Conservation (phyloP, 805 yeast genomes). For the Candida taoyuanica region DNA sequence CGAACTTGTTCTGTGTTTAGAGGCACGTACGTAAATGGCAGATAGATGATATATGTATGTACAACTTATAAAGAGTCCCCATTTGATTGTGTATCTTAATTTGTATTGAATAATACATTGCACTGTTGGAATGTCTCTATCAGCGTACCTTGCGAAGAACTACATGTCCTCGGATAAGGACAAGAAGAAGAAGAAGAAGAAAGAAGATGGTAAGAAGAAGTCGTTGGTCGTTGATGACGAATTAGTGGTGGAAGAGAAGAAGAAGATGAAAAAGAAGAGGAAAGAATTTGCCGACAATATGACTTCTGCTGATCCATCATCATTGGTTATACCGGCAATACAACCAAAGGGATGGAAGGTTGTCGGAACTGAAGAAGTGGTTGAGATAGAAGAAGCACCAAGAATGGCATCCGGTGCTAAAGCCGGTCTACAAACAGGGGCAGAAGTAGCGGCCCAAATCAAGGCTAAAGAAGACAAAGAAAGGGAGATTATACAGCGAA, state of each 20-base stretch:
- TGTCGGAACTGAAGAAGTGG: constrained; percentile 21
- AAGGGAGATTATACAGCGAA: constrained; percentile 13
- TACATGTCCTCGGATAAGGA: constrained; percentile 33
- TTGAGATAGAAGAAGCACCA: constrained; percentile 3
- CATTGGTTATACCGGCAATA: constrained; percentile 1
- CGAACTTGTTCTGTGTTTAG: not conserved
- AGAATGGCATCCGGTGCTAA: constrained; percentile 30
- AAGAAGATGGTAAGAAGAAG: constrained; percentile 8
- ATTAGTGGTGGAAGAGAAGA: constrained; percentile 10
- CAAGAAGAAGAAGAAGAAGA: constrained; percentile 17
- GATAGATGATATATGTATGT: no score
- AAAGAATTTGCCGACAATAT: no score
- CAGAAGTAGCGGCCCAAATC: constrained; percentile 35
- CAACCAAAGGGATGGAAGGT: constrained; percentile 21
- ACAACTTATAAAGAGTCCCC: no score
- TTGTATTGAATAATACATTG: no score
- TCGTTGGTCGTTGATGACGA: constrained; percentile 23
- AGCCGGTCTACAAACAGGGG: constrained; percentile 46
- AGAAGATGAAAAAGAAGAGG: no score
- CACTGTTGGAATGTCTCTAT: constrained; percentile 36
- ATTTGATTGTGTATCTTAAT: no score
- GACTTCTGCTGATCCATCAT: no score
- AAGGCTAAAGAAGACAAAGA: constrained; percentile 29
- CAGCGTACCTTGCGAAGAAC: constrained; percentile 42
- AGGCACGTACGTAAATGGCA: constrained; percentile 5